Evolutionary conservation across 805 yeast species (phyloP).

Genomic region (Candida easanensis): DNA sequence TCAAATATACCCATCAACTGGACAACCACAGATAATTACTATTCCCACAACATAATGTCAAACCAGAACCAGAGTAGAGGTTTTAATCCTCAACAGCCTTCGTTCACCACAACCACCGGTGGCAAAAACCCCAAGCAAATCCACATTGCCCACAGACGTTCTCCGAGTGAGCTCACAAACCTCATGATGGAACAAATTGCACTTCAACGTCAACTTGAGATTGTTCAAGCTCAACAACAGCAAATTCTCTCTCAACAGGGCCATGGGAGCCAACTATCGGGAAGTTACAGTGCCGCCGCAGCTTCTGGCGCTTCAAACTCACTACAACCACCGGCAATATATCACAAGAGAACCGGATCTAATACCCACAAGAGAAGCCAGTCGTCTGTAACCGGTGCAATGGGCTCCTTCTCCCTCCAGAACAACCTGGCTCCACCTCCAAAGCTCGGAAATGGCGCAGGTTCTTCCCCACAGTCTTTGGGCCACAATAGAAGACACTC

Average conservation of each 20-base stretch:
- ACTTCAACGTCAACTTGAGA: slow-evolving; percentile 87
- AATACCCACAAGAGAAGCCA: slow-evolving; percentile 48
- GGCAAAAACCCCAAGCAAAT: slow-evolving; percentile 55
- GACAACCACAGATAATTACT: too few relatives aligned
- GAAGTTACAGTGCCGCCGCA: slow-evolving; percentile 9
- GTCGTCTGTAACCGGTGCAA: slow-evolving; percentile 36
- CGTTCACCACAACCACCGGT: slow-evolving; percentile 34
- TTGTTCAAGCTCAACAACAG: slow-evolving; percentile 89
- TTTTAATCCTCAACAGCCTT: slow-evolving; percentile 18
- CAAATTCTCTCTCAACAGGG: slow-evolving; percentile 70
- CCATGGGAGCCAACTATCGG: slow-evolving; percentile 10
- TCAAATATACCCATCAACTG: too few relatives aligned
- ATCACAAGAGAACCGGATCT: slow-evolving; percentile 15
- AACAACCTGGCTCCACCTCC: slow-evolving; percentile 28
- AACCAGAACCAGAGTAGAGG: slow-evolving; percentile 14
- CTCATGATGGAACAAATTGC: slow-evolving; percentile 87
- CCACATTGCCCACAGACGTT: slow-evolving; percentile 94
- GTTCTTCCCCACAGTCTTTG: slow-evolving; percentile 17
- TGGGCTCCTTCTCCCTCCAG: slow-evolving; percentile 30
- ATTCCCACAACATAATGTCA: slow-evolving; percentile 4
- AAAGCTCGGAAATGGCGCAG: slow-evolving; percentile 11
- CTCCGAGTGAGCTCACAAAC: slow-evolving; percentile 93
- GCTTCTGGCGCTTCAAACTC: slow-evolving; percentile 7
- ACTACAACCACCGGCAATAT: slow-evolving; percentile 19
- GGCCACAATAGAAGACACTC: slow-evolving; percentile 94